These are phyloP conservation scores for Erysimum cheiranthoides DNA, from an alignment of 345 rosid genomes.

Conservation along the genomic window DNA sequence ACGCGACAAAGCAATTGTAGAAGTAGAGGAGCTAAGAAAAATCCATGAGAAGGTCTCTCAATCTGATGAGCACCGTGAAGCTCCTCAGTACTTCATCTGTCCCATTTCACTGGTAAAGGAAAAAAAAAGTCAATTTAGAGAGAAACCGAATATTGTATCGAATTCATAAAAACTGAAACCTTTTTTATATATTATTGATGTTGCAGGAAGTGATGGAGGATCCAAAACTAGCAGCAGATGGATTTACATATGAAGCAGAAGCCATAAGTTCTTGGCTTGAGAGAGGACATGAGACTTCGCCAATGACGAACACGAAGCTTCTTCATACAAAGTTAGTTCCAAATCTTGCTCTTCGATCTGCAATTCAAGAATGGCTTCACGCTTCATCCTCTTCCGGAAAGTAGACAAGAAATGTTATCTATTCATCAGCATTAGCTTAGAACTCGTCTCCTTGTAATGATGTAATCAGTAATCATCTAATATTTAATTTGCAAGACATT, in stretches of 20 bases:
- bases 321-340: slow-evolving; percentile 48
- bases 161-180: background rate
- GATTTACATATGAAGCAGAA: slow-evolving; percentile 69
- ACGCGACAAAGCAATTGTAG: slow-evolving; percentile 66
- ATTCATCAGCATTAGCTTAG: background rate
- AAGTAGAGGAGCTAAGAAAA: slow-evolving; percentile 68
- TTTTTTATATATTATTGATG: background rate
- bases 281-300: slow-evolving; percentile 61
- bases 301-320: slow-evolving; percentile 61
- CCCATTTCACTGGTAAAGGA: slow-evolving; percentile 69
- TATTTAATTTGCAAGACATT: background rate
- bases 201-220: slow-evolving; percentile 76
- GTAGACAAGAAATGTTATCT: background rate
- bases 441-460: background rate
- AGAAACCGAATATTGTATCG: background rate
- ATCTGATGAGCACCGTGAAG: slow-evolving; percentile 53
- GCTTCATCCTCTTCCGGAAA: slow-evolving; percentile 14
- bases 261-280: slow-evolving; percentile 67
- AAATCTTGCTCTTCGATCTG: slow-evolving; percentile 53
- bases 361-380: slow-evolving; percentile 66
- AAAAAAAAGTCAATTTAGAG: background rate
- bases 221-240: slow-evolving; percentile 77
- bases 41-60: slow-evolving; percentile 55
- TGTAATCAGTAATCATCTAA: too few species aligned
- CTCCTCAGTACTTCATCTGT: slow-evolving; percentile 71